Percentiles rank a stretch among this genome's conserved stretches.
Evolutionary conservation across 2,329 filamentous ascomycete species (phyloP).

Genomic region (Colletotrichum endophyticum): DNA sequence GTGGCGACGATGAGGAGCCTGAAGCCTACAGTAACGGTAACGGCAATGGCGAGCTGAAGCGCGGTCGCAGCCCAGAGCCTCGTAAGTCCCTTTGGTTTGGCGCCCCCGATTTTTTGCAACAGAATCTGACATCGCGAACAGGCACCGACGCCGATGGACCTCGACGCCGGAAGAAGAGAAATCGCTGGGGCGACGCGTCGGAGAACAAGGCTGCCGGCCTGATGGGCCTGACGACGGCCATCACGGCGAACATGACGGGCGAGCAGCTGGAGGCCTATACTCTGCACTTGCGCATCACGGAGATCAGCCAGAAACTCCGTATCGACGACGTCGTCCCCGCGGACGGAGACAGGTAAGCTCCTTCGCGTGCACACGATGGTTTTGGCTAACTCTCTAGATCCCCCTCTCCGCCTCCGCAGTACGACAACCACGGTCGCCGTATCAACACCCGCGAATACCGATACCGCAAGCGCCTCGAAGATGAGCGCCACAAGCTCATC

Average conservation of each 20-base stretch:
- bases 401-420: slow-evolving; percentile 93
- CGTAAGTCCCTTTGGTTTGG: slow-evolving; percentile 52
- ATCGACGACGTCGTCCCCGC: slow-evolving; percentile 99
- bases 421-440: slow-evolving; percentile 99
- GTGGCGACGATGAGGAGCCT: slow-evolving; percentile 61
- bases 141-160: slow-evolving; percentile 73
- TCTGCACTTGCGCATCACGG: slow-evolving; percentile 94
- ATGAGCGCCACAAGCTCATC: slow-evolving; percentile 97
- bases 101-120: neutral
- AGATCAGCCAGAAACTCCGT: slow-evolving; percentile 98
- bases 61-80: slow-evolving; percentile 89
- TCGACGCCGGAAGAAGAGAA: slow-evolving; percentile 95
- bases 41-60: slow-evolving; percentile 67
- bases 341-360: slow-evolving; percentile 87
- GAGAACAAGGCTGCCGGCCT: slow-evolving; percentile 99
- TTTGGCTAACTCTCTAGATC: slow-evolving; percentile 64
- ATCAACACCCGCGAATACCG: slow-evolving; percentile 99
- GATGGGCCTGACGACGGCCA: slow-evolving; percentile 96
- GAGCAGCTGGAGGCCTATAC: slow-evolving; percentile 98
- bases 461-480: slow-evolving; percentile 96
- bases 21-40: slow-evolving; percentile 30
- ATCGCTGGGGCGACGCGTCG: slow-evolving; percentile 95
- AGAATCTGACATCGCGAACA: slow-evolving; percentile 32
- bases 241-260: slow-evolving; percentile 96
- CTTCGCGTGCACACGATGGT: neutral